phyloP scores from a whole-genome alignment of 75 land plant species.

The Isoetes taiwanensis region DNA sequence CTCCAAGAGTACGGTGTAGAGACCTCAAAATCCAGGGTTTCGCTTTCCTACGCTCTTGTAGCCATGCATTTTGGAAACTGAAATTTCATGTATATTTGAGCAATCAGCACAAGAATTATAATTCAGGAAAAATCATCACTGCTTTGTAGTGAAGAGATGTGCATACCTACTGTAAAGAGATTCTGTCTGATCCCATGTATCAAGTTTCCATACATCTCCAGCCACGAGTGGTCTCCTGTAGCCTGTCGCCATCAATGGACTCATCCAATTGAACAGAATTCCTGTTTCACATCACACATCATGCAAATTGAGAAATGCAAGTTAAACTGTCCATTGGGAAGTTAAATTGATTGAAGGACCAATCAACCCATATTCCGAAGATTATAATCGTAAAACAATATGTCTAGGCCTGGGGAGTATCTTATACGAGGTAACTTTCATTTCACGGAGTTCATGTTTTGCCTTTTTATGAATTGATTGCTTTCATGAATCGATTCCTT shows the following conservation, averaged over 20 bases:
- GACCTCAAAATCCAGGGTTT: slow-evolving; percentile 90
- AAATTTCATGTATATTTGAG: no score
- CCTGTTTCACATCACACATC: slow-evolving; percentile 29
- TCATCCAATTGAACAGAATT: slow-evolving; percentile 70
- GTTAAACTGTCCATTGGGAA: no score
- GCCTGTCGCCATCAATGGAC: slow-evolving; percentile 77
- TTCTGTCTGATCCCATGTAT: slow-evolving; percentile 82
- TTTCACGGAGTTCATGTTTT: no score
- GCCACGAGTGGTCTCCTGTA: slow-evolving; percentile 60
- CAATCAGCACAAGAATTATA: no score
- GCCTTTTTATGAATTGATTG: no score
- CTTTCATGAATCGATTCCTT: no score
- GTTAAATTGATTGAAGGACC: no score
- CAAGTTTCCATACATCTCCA: slow-evolving; percentile 87
- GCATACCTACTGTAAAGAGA: slow-evolving; percentile 39
- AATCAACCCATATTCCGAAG: no score
- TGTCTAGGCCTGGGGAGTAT: no score
- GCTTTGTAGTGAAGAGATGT: no score
- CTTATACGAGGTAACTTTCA: no score
- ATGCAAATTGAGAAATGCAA: neutral
- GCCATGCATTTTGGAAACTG: slow-evolving; percentile 66
- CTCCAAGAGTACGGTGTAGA: slow-evolving; percentile 57
- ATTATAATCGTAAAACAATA: no score
- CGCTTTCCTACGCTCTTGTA: slow-evolving; percentile 39
- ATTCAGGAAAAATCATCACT: neutral